Evolutionary conservation across 306 rosid species (phyloP).

Genomic region (Astragalus membranaceus): DNA sequence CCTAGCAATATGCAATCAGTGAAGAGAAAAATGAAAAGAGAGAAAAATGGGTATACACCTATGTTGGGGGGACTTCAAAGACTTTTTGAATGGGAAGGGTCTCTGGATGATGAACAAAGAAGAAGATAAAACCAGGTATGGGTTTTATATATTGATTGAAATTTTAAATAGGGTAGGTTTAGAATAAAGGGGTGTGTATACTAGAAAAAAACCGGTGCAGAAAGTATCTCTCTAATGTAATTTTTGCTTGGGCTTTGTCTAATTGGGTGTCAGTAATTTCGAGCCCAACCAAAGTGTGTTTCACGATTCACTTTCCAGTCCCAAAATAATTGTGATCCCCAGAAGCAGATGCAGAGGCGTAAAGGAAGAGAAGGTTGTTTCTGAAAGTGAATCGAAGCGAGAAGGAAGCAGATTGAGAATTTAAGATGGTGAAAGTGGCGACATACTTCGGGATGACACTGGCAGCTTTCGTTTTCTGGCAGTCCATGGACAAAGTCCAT

Average conservation of each 20-base stretch:
- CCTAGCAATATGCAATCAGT: no score
- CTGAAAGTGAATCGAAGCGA: conserved; percentile 4
- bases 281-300: not conserved
- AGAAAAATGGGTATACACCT: no score
- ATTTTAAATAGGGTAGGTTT: no score
- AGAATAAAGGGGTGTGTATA: no score
- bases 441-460: conserved; percentile 86
- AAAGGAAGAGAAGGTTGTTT: not conserved
- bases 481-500: conserved; percentile 85
- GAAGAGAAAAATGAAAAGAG: no score
- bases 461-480: conserved; percentile 93
- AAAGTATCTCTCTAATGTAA: no score
- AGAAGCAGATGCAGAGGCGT: not conserved
- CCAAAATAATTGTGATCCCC: not conserved
- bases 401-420: not conserved
- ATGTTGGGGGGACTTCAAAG: no score
- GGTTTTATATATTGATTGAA: no score
- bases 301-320: not conserved
- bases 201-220: no score
- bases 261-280: not conserved
- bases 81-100: no score
- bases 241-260: not conserved
- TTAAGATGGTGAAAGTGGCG: conserved; percentile 63
- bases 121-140: no score
- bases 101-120: no score